A percentile compares a stretch with the other conserved stretches of the same genome.
phyloP scores from a whole-genome alignment of 2,329 filamentous ascomycete genomes.

The Leptographium radiaticola region DNA sequence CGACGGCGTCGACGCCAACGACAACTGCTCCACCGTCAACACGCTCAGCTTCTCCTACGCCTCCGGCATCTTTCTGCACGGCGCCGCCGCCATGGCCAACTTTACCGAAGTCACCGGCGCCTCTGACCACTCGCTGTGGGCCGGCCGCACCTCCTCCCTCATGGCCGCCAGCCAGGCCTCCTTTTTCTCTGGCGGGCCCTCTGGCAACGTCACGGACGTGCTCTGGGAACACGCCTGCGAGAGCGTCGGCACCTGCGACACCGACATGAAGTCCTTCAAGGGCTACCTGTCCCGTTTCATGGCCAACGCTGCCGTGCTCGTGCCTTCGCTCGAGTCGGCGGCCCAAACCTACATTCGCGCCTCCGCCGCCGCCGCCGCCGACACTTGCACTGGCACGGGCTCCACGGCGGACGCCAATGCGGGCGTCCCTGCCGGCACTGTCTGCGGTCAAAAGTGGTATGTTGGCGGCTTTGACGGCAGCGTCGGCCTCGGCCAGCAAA shows the following conservation, averaged over 20 bases:
- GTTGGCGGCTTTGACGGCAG: constrained; percentile 40
- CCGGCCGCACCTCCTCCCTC: constrained; percentile 34
- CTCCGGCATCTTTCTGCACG: constrained; percentile 52
- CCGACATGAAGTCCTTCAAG: constrained; percentile 56
- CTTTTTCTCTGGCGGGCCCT: constrained; percentile 17
- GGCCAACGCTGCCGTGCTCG: constrained; percentile 42
- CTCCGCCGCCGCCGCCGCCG: constrained; percentile 41
- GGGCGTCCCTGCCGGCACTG: constrained; percentile 24
- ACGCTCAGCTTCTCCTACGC: constrained; percentile 51
- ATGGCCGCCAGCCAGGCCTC: constrained; percentile 28
- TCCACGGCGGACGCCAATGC: neutral
- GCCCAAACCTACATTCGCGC: constrained; percentile 35
- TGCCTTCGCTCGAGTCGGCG: constrained; percentile 36
- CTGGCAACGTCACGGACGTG: constrained; percentile 39
- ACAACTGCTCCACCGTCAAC: constrained; percentile 41
- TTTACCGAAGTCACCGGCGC: constrained; percentile 26
- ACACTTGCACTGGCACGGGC: constrained; percentile 41
- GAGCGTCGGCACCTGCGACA: constrained; percentile 38
- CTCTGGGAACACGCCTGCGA: constrained; percentile 60
- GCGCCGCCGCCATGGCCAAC: constrained; percentile 51
- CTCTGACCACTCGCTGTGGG: constrained; percentile 32
- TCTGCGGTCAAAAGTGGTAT: constrained; percentile 54
- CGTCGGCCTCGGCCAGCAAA: constrained; percentile 47
- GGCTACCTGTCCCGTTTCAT: constrained; percentile 53
- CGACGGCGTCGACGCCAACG: constrained; percentile 44